Evolutionary conservation across 73 alveolate genomes (phyloP).

Genomic region (Breviolum minutum): DNA sequence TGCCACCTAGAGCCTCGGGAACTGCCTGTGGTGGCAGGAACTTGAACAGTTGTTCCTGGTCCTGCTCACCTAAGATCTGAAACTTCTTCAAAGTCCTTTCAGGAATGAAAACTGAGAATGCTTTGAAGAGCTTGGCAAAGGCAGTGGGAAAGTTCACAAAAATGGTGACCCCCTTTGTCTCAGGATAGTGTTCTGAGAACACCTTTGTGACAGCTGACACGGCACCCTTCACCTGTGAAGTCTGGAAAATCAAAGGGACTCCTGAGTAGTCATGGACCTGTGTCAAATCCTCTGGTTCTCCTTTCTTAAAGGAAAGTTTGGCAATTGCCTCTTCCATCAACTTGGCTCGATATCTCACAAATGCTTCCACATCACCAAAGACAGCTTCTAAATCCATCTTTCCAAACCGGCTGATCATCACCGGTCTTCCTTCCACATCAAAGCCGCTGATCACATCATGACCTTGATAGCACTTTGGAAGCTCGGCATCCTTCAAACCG

Average conservation of each 20-base stretch:
- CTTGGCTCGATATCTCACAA: slow-evolving; percentile 80
- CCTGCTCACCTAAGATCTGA: slow-evolving; percentile 75
- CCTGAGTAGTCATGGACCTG: slow-evolving; percentile 95
- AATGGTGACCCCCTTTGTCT: slow-evolving; percentile 75
- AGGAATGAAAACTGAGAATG: slow-evolving; percentile 76
- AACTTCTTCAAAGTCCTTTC: slow-evolving; percentile 85
- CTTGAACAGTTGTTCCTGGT: slow-evolving; percentile 70
- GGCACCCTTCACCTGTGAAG: slow-evolving; percentile 83
- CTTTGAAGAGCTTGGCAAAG: slow-evolving; percentile 78
- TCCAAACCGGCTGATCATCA: slow-evolving; percentile 94
- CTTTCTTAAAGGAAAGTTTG: slow-evolving; percentile 67
- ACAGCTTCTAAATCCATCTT: slow-evolving; percentile 77
- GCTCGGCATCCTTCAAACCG: slow-evolving; percentile 78
- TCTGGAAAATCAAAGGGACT: slow-evolving; percentile 51
- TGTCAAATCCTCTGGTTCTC: slow-evolving; percentile 78
- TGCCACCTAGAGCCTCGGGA: slow-evolving; percentile 74
- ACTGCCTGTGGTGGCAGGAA: slow-evolving; percentile 48
- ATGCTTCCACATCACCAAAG: slow-evolving; percentile 89
- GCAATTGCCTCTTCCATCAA: slow-evolving; percentile 82
- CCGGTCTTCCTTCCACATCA: slow-evolving; percentile 89
- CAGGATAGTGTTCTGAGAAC: slow-evolving; percentile 68
- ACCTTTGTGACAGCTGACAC: slow-evolving; percentile 89
- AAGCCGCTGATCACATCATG: slow-evolving; percentile 82
- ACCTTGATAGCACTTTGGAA: slow-evolving; percentile 84
- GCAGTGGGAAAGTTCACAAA: slow-evolving; percentile 91